These are phyloP conservation scores for Pittosporum tobira DNA, from an alignment of 129 eudicot genomes.

Conservation along the genomic window DNA sequence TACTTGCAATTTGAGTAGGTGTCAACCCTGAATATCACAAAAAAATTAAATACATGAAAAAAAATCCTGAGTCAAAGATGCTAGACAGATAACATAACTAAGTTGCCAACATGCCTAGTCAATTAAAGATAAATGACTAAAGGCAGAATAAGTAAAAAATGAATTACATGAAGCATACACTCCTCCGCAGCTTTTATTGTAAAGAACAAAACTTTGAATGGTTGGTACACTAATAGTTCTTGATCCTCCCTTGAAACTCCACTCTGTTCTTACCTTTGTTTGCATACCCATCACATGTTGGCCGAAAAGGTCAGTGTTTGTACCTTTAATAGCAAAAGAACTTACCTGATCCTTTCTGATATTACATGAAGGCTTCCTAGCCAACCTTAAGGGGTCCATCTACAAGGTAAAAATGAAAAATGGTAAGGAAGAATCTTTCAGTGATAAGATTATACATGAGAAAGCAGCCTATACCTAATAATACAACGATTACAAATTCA, in stretches of 20 bases:
- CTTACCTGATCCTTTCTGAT: conserved; percentile 8
- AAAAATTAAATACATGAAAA: too few relatives aligned
- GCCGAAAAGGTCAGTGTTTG: conserved; percentile 27
- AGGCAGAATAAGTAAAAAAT: not conserved
- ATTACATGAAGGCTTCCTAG: conserved; percentile 10
- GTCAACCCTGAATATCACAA: conserved; percentile 36
- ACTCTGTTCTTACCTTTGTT: conserved; percentile 19
- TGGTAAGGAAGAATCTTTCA: not conserved
- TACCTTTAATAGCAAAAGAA: conserved; percentile 22
- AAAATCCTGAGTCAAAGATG: not conserved
- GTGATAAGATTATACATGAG: not conserved
- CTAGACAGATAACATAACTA: not conserved
- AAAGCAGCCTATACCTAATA: conserved; percentile 1
- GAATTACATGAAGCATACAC: conserved; percentile 63
- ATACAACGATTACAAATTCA: not conserved
- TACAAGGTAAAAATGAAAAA: conserved; percentile 12
- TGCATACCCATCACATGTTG: conserved; percentile 15
- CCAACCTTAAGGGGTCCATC: conserved; percentile 25
- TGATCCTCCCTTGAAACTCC: conserved; percentile 54
- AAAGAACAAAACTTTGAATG: conserved; percentile 16
- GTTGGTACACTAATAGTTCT: conserved; percentile 25
- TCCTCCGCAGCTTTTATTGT: conserved; percentile 21
- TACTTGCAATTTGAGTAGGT: conserved; percentile 47
- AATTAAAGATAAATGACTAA: not conserved
- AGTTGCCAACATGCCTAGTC: not conserved